Evolutionary conservation across 2,329 filamentous ascomycete species (phyloP).

Genomic region (Fusarium sp.): DNA sequence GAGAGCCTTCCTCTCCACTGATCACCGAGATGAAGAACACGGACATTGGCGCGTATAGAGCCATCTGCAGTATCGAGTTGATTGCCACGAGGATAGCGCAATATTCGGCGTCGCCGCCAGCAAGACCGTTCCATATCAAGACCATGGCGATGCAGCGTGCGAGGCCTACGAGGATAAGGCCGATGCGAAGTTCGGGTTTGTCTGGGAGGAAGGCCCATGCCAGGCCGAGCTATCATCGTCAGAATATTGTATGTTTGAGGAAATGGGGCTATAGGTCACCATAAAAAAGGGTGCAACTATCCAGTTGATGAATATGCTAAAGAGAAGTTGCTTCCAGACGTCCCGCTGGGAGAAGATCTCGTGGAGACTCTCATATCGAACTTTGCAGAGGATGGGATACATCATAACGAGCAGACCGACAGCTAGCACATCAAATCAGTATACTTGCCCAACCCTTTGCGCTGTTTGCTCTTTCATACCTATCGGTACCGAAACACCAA

Average conservation of each 20-base stretch:
- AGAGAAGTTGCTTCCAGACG: slow-evolving; percentile 82
- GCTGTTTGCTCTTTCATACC: slow-evolving; percentile 51
- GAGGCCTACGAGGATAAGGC: slow-evolving; percentile 83
- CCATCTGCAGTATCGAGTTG: slow-evolving; percentile 79
- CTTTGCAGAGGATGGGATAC: slow-evolving; percentile 92
- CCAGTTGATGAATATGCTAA: slow-evolving; percentile 85
- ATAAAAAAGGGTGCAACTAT: slow-evolving; percentile 84
- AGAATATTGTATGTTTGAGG: background rate
- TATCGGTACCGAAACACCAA: slow-evolving; percentile 74
- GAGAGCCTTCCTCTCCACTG: slow-evolving; percentile 53
- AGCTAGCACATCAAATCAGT: slow-evolving; percentile 55
- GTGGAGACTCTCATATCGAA: slow-evolving; percentile 80
- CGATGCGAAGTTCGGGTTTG: slow-evolving; percentile 65
- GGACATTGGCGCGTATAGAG: slow-evolving; percentile 75
- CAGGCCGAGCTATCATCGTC: slow-evolving; percentile 62
- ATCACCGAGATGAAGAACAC: slow-evolving; percentile 78
- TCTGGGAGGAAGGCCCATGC: slow-evolving; percentile 76
- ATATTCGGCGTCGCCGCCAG: slow-evolving; percentile 82
- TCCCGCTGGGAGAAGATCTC: slow-evolving; percentile 66
- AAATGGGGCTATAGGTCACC: slow-evolving; percentile 57
- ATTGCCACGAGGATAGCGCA: slow-evolving; percentile 83
- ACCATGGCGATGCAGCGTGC: slow-evolving; percentile 70
- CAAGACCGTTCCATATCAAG: slow-evolving; percentile 75
- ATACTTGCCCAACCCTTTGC: rapidly evolving
- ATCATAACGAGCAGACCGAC: slow-evolving; percentile 90